Base-by-base conservation (phyloP, 2,329 filamentous ascomycete genomes). In the Venturia oleaginea region DNA sequence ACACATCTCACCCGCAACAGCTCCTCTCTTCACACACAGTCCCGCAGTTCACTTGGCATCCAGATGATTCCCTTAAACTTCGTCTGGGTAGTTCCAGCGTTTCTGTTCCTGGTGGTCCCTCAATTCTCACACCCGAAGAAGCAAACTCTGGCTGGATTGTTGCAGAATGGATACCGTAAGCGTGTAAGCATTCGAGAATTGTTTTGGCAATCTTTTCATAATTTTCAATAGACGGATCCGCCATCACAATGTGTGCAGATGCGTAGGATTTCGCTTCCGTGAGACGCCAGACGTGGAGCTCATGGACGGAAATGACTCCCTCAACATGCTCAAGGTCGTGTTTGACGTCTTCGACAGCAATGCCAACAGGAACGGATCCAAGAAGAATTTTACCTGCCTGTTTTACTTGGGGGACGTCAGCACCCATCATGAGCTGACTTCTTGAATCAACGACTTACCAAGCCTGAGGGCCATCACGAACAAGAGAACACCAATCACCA, bases 401-500 rank as follows among this genome's bases (percentile, higher is more conserved):
- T 37, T 19, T 27, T 2, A 66, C 57, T 55, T 42, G 2, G 38
- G 4, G 54, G 17, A 19, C 22, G 54, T 64, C 30, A 64, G 15
- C 48, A 32, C 19, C 6, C 8, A 11, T 19, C 6, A n/a, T 30
- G 24, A 15, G 19, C 27, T 19, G 27, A 48, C 19, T 10, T 37
- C 6, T 15, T 6, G 19, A 24, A 24, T 8, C 22, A n/a, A 27
- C 5, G 27, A 54, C 43, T 38, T 62, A 62, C 64, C 55, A 63
- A 62, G 59, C 7, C 38, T 42, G 7, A 60, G 5, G 10, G 63
- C 63, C 27, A 42, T 60, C 10, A 46, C 19, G 24, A 64, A 27
- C 30, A 92, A 90, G 82, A 91, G 87, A n/a, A 90, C 66, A 2
- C 86, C 82, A 69, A 92, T 92, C 61, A 81, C 86, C 72, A 89